Conservation (phyloP, 805 yeast species). For the Monosporozyma unispora region DNA sequence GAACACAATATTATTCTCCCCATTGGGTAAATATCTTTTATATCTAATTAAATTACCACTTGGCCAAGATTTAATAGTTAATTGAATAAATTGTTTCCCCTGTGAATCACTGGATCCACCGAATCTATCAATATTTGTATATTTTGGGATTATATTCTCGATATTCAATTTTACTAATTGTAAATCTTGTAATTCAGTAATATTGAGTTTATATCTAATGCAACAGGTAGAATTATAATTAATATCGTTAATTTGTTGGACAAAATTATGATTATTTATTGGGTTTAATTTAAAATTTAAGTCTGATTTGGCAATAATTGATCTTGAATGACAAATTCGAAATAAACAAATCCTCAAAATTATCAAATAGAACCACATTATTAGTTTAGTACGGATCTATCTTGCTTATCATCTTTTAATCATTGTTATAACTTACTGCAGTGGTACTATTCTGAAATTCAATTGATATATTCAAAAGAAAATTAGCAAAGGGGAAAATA, state of each 20-base stretch:
- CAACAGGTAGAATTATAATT: neutral
- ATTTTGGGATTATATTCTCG: constrained; percentile 10
- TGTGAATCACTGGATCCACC: constrained; percentile 20
- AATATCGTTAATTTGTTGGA: neutral
- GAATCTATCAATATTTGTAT: constrained; percentile 14
- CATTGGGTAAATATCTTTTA: constrained; percentile 11
- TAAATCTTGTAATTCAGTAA: neutral
- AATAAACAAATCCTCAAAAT: too few relatives aligned
- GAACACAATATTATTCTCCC: constrained; percentile 12
- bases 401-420: too few relatives aligned
- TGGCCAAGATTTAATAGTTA: constrained; percentile 8
- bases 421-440: too few relatives aligned
- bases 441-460: too few relatives aligned
- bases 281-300: neutral
- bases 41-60: constrained; percentile 14
- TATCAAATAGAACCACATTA: too few relatives aligned
- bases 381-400: too few relatives aligned
- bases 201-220: neutral
- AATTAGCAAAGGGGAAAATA: too few relatives aligned
- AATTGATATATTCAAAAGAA: too few relatives aligned
- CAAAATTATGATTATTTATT: neutral
- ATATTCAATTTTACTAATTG: constrained; percentile 11
- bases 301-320: neutral
- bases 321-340: too few relatives aligned
- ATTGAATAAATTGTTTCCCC: constrained; percentile 19